phyloP scores from a whole-genome alignment of 2,329 filamentous ascomycete species.

The Fusarium ramigenum region DNA sequence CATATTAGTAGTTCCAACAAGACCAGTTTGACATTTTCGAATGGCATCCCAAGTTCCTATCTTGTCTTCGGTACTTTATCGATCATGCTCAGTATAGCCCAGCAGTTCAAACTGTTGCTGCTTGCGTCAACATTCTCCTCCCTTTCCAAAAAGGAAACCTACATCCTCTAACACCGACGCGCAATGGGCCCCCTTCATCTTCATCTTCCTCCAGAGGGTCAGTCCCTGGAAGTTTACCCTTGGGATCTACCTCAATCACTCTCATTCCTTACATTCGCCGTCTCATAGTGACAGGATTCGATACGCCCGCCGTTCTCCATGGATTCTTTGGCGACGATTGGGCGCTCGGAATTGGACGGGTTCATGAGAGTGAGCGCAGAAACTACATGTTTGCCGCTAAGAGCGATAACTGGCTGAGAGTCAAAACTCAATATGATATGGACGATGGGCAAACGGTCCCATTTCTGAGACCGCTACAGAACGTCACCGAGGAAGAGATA shows the following conservation, averaged over 20 bases:
- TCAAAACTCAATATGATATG: conserved; percentile 93
- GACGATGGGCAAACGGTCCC: conserved; percentile 83
- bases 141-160: conserved; percentile 77
- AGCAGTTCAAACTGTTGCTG: conserved; percentile 86
- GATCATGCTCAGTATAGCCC: conserved; percentile 87
- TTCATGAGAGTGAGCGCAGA: conserved; percentile 88
- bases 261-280: conserved; percentile 90
- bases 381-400: conserved; percentile 98
- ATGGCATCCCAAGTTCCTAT: conserved; percentile 92
- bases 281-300: conserved; percentile 90
- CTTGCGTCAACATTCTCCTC: conserved; percentile 90
- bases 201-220: conserved; percentile 45
- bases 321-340: conserved; percentile 98
- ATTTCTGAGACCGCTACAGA: conserved; percentile 84
- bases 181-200: conserved; percentile 34
- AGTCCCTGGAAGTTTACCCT: conserved; percentile 23
- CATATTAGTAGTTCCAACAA: conserved; percentile 54
- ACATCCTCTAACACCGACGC: conserved; percentile 52
- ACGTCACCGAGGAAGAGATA: conserved; percentile 81
- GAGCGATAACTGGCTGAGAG: conserved; percentile 86
- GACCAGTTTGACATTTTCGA: conserved; percentile 81
- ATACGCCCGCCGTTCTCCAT: conserved; percentile 85
- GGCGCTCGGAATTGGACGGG: conserved; percentile 77
- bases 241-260: conserved; percentile 60
- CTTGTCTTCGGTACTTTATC: conserved; percentile 89